Conservation (phyloP, 306 rosid genomes). For the Prunus salicina region DNA sequence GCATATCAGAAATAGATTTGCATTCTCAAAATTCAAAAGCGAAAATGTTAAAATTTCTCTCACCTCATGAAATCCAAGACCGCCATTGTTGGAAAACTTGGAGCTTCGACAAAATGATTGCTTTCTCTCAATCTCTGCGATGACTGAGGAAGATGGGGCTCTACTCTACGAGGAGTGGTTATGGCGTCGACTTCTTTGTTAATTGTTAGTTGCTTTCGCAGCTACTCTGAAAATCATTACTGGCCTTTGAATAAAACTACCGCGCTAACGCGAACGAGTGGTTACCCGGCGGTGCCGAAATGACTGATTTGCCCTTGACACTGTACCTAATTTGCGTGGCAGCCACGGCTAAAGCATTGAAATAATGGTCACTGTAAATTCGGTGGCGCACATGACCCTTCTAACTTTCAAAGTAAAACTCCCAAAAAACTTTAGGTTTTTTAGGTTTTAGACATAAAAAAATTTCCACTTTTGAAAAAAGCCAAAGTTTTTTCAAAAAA, state of each 20-base stretch:
- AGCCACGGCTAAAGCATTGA: slow-evolving; percentile 1
- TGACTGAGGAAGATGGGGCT: not conserved
- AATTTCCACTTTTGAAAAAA: too few relatives aligned
- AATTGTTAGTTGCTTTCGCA: slow-evolving; percentile 24
- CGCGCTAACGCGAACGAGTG: slow-evolving; percentile 23
- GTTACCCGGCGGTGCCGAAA: not conserved
- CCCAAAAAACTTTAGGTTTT: too few relatives aligned
- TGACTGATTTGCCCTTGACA: slow-evolving; percentile 38
- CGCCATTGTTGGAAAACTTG: not conserved
- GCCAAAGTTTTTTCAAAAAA: too few relatives aligned
- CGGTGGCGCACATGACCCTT: slow-evolving; percentile 34
- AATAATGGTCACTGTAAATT: slow-evolving; percentile 2
- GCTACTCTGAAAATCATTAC: slow-evolving; percentile 15
- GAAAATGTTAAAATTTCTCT: not conserved
- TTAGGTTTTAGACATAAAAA: too few relatives aligned
- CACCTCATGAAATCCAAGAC: not conserved
- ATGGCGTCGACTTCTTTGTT: slow-evolving; percentile 57
- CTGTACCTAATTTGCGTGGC: slow-evolving; percentile 23
- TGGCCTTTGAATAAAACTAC: slow-evolving; percentile 28
- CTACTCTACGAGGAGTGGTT: slow-evolving; percentile 33
- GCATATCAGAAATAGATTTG: not conserved
- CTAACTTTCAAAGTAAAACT: not conserved
- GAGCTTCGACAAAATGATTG: not conserved
- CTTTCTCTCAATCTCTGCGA: not conserved
- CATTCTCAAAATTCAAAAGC: not conserved